Evolutionary conservation across 441 rosid genomes (phyloP), one percentile per base, ranked within the genome.

Genomic region (Brassica hybrid): DNA sequence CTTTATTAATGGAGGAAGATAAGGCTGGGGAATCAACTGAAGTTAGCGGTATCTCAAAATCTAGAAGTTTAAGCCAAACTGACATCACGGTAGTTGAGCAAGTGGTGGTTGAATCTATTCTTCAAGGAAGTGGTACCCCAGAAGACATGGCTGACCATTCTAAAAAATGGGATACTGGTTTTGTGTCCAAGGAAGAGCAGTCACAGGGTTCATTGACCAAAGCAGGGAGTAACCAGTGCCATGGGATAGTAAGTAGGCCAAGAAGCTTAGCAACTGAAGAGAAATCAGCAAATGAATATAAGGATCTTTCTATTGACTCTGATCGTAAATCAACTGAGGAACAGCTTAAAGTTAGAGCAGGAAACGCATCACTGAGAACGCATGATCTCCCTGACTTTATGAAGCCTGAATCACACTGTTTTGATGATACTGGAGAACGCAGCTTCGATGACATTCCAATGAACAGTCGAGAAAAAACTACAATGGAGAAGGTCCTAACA

Each of bases 371-470:
- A 30, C 63, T 83, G 71, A 71, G 81, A 81, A 74, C 62, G 56
- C 56, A 70, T 81, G 77, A 82, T 65, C 74, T 71, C 67, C 64
- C 74, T 43, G 73, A 71, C 74, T 76, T 54, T 73, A 72, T 87
- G 79, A 65, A 83, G 75, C 88, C 88, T 52, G 81, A 82, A 79
- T 84, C 81, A 66, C 84, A 84, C 79, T 73, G 85, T 81, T 87
- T 91, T 77, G 82, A 81, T 79, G 84, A 85, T 76, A 52, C 67
- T 27, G 85, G 69, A 73, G 86, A 84, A 58, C 17, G 23, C 79
- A 60, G 50, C 66, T 62, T 83, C 67, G 48, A 72, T 71, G 81
- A 74, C 59, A 75, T 84, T 73, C 78, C 54, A 57, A 68, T 69
- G 74, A 77, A 76, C 58, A 61, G 81, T 27, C 76, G 16, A 69